Conservation (phyloP, 129 eudicot genomes). For the Cynara cardunculus region DNA sequence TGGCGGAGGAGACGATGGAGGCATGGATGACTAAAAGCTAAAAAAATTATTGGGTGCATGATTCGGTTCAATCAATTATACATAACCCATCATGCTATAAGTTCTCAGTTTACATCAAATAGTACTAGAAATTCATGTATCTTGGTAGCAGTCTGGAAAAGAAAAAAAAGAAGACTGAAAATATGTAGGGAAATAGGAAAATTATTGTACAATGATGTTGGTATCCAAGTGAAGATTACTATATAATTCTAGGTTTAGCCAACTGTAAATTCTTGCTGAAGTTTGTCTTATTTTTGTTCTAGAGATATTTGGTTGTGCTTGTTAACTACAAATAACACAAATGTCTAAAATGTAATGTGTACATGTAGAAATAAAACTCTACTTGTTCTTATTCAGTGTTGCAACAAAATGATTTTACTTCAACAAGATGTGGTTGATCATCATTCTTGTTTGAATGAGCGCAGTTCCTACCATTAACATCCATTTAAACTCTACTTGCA, state of each 20-base stretch:
- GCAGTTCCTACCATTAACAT: neutral
- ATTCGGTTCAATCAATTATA: neutral
- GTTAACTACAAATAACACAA: neutral
- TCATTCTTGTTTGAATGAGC: neutral
- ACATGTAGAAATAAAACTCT: neutral
- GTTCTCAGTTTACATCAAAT: neutral
- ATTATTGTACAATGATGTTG: neutral
- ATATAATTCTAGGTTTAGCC: neutral
- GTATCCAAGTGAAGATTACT: neutral
- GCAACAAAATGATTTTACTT: neutral
- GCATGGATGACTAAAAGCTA: constrained; percentile 45
- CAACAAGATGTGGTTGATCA: neutral
- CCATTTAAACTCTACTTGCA: neutral
- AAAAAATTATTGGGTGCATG: neutral
- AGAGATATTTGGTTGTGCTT: neutral
- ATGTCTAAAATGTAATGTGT: neutral
- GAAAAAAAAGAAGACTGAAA: neutral
- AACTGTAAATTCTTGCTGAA: neutral
- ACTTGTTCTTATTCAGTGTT: neutral
- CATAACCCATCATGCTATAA: neutral
- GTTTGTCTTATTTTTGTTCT: neutral
- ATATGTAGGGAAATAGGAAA: constrained; percentile 2
- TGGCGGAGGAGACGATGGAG: constrained; percentile 52
- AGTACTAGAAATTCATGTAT: neutral
- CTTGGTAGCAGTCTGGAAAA: neutral